These are phyloP conservation scores for Sclerotinia nivalis DNA, from an alignment of 2,329 filamentous ascomycete species.

Conservation along the genomic window DNA sequence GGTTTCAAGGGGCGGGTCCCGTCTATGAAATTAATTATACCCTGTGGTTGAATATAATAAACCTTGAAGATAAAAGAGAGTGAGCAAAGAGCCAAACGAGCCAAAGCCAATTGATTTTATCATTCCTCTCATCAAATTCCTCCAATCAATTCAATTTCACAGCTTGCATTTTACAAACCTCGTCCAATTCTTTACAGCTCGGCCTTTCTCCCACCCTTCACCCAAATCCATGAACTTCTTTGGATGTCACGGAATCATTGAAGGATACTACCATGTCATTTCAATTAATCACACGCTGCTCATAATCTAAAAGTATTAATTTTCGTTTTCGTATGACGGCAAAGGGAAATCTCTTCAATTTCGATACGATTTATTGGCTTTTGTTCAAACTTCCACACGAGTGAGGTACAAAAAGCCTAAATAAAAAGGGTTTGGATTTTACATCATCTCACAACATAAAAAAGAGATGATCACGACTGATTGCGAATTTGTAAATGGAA, in stretches of 20 bases:
- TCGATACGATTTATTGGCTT: background rate
- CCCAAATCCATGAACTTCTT: slow-evolving; percentile 1
- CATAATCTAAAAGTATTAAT: slow-evolving; percentile 9
- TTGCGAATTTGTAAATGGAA: background rate
- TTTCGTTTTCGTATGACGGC: slow-evolving; percentile 18
- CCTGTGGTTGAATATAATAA: background rate
- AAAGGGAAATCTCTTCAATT: slow-evolving; percentile 1
- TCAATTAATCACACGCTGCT: slow-evolving; percentile 20
- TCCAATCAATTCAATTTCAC: too few relatives aligned
- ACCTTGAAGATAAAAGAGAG: background rate
- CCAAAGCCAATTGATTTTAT: background rate
- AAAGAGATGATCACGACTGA: background rate
- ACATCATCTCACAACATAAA: background rate
- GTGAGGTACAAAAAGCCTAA: background rate
- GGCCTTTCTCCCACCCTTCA: slow-evolving; percentile 12
- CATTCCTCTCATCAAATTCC: slow-evolving; percentile 5
- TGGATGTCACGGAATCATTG: slow-evolving; percentile 1
- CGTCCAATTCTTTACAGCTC: slow-evolving; percentile 12
- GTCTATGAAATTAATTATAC: slow-evolving; percentile 1
- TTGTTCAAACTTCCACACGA: background rate
- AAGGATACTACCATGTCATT: slow-evolving; percentile 13
- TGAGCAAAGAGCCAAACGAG: background rate
- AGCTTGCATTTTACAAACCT: background rate
- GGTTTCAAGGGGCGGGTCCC: slow-evolving; percentile 4
- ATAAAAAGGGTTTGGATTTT: background rate